Evolutionary conservation across 306 rosid genomes (phyloP).

Genomic region (Rosa multiflora): DNA sequence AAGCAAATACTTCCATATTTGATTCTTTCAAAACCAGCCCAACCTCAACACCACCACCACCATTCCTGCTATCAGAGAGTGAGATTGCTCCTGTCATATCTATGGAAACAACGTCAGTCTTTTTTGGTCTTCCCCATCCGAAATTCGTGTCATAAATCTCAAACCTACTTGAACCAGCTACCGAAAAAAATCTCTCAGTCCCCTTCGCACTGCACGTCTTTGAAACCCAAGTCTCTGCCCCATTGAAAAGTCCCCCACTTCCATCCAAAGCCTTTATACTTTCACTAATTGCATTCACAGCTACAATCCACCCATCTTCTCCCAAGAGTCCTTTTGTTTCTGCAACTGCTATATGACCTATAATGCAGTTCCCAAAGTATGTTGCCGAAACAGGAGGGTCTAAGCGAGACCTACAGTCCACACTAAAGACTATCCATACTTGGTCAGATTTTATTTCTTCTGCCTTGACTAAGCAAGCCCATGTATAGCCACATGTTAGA

Average conservation of each 20-base stretch:
- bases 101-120: constrained; percentile 34
- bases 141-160: constrained; percentile 38
- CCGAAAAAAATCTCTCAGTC: background rate
- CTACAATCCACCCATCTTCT: constrained; percentile 28
- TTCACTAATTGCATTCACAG: constrained; percentile 22
- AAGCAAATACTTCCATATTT: constrained; percentile 27
- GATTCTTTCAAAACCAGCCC: constrained; percentile 18
- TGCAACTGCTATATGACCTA: background rate
- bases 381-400: constrained; percentile 13
- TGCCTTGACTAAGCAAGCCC: constrained; percentile 32
- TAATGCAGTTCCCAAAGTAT: constrained; percentile 30
- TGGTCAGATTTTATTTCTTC: constrained; percentile 10
- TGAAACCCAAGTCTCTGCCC: constrained; percentile 24
- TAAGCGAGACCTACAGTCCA: constrained; percentile 26
- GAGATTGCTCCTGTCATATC: constrained; percentile 20
- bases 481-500: constrained; percentile 22
- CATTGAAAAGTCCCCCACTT: constrained; percentile 1
- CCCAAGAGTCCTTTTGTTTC: constrained; percentile 16
- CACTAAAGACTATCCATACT: background rate
- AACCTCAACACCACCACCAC: constrained; percentile 33
- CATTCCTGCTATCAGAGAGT: constrained; percentile 22
- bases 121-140: constrained; percentile 51
- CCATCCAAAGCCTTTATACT: constrained; percentile 15
- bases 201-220: background rate
- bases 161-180: constrained; percentile 39